phyloP scores from a whole-genome alignment of 192 early-diverging fungal genomes.

The Coemansia sp. region DNA sequence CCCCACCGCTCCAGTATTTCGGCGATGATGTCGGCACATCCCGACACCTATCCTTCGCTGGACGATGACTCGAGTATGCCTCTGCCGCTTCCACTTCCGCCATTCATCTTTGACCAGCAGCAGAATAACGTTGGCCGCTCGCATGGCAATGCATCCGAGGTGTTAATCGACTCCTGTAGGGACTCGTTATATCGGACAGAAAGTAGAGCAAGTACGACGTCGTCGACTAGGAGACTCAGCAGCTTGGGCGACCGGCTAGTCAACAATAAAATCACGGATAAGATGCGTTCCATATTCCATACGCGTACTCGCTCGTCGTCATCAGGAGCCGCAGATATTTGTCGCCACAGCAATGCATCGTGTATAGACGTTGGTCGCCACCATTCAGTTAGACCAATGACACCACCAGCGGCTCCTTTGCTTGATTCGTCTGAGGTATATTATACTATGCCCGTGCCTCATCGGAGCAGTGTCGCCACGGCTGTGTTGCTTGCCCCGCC shows the following conservation, averaged over 20 bases:
- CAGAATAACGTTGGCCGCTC: neutral
- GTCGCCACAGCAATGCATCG: neutral
- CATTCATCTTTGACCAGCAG: neutral
- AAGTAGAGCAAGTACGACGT: neutral
- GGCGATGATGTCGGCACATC: neutral
- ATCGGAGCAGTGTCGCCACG: neutral
- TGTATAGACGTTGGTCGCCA: conserved; percentile 2
- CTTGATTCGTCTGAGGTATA: neutral
- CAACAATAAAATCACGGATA: conserved; percentile 19
- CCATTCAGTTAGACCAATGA: neutral
- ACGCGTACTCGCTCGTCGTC: conserved; percentile 13
- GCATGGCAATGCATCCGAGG: neutral
- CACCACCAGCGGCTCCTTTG: conserved; percentile 8
- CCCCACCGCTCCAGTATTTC: neutral
- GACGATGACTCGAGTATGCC: neutral
- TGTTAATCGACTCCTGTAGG: neutral
- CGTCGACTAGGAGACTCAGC: conserved; percentile 9
- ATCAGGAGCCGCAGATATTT: neutral
- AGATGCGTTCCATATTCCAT: conserved; percentile 46
- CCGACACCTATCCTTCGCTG: neutral
- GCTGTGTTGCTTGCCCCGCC: neutral
- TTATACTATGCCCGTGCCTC: neutral
- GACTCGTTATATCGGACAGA: neutral
- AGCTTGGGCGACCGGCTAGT: conserved; percentile 22
- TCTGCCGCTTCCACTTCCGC: neutral